Evolutionary conservation across 345 rosid species (phyloP), one percentile per base, ranked within the genome.

Genomic region (Erodium maritimum): DNA sequence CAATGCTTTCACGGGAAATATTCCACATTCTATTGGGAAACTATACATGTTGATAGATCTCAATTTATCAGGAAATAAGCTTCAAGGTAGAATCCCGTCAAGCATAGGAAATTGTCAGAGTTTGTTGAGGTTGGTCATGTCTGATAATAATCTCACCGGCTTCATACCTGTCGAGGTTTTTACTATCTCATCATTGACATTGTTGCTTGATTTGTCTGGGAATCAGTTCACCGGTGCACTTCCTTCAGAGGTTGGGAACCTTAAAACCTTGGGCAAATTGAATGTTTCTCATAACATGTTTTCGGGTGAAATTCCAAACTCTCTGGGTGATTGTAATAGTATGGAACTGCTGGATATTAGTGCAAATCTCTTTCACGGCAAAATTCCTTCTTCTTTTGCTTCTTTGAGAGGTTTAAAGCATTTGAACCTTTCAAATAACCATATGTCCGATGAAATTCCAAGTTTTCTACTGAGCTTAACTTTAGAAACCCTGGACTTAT

Each of bases 171-270:
- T 34, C 14, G 64, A 71, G 55, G 6, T 55, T 52, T 48, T 66
- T 34, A 50, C 16, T 12, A 55, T 71, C 37, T 51, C 60, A 0
- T 57, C 60, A 34, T 55, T 71, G 21, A 51, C 70, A 11, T 24
- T 56, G n/a, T 0, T 2, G 21, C 55, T 67, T 5, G 21, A 62
- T 37, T 19, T 71, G 13, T 57, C 75, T 3, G 8, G 16, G 25
- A 71, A 71, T 52, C 21, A 58, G 22, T 63, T 71, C 19, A 45
- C 54, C 0, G 71, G 75, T 19, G 18, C 61, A 5, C 50, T 69
- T 8, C 73, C 73, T 1, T 14, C 21, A 20, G 56, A 46, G 18
- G 29, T 69, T 0, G 67, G 64, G 4, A 58, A 56, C 20, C 22
- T 69, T 23, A 59, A 54, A 16, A 21, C 33, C 29, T 23, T 65